Conservation (phyloP, 2,329 filamentous ascomycete genomes). For the Pezicula radicicola region DNA sequence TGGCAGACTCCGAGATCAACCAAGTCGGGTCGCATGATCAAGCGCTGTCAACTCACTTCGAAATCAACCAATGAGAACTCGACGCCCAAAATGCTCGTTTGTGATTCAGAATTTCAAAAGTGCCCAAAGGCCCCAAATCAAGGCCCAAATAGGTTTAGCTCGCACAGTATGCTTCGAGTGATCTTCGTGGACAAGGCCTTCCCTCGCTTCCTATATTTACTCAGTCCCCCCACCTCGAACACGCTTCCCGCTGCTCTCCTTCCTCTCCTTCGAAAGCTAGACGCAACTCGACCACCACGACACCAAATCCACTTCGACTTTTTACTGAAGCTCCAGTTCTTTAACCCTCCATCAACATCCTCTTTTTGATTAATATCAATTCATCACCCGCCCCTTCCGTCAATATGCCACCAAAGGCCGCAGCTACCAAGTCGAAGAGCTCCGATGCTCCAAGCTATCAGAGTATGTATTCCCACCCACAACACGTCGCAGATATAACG, state of each 20-base stretch:
- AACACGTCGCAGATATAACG: conserved; percentile 39
- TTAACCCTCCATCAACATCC: not conserved
- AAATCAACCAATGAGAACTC: not conserved
- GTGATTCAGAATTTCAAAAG: conserved; percentile 7
- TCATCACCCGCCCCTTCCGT: conserved; percentile 11
- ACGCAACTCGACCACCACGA: conserved; percentile 2
- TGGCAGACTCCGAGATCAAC: not conserved
- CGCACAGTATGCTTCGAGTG: no score
- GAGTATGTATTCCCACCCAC: conserved; percentile 48
- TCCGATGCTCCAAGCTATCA: conserved; percentile 57
- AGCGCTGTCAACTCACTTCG: not conserved
- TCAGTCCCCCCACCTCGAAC: conserved; percentile 6
- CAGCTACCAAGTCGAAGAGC: conserved; percentile 55
- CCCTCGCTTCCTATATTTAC: conserved; percentile 11
- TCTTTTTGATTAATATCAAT: not conserved
- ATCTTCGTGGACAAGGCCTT: not conserved
- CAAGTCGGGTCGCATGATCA: not conserved
- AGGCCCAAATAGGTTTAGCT: not conserved
- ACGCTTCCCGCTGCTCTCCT: not conserved
- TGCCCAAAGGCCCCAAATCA: not conserved
- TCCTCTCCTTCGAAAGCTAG: not conserved
- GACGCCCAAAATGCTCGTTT: not conserved
- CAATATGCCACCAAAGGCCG: conserved; percentile 63
- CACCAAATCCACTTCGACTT: conserved; percentile 4
- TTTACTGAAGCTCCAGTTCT: not conserved